phyloP scores from a whole-genome alignment of 169 alveolate genomes.

The Plasmodium malariae region DNA sequence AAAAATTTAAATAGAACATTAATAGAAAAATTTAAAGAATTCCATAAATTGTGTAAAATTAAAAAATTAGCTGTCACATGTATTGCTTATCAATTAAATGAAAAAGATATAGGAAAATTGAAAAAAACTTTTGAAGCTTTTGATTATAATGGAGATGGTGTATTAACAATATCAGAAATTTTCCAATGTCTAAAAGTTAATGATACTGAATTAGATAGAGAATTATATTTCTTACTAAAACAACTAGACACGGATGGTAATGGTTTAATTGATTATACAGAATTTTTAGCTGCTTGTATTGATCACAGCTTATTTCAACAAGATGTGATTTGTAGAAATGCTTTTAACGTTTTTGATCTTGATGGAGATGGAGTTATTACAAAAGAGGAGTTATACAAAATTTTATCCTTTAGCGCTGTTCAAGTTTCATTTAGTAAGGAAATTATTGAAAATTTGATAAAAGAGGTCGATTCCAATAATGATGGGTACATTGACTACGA shows the following conservation, averaged over 20 bases:
- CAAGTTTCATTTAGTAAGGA: constrained; percentile 77
- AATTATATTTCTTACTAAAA: constrained; percentile 81
- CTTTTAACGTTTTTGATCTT: constrained; percentile 93
- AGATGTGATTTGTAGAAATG: constrained; percentile 91
- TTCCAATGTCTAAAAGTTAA: constrained; percentile 80
- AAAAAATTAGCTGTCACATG: constrained; percentile 95
- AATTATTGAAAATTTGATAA: constrained; percentile 57
- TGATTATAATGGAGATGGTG: constrained; percentile 95
- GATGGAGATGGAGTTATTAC: constrained; percentile 93
- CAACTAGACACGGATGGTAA: constrained; percentile 92
- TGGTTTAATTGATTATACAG: constrained; percentile 95
- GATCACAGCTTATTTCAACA: constrained; percentile 90
- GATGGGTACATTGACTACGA: constrained; percentile 85
- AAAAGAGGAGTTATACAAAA: constrained; percentile 85
- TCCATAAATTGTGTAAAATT: constrained; percentile 90
- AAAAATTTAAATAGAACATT: constrained; percentile 79
- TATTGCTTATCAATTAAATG: constrained; percentile 93
- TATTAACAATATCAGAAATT: constrained; percentile 83
- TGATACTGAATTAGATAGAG: constrained; percentile 82
- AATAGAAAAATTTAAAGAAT: constrained; percentile 89
- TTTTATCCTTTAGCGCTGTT: constrained; percentile 33
- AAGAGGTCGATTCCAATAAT: constrained; percentile 83
- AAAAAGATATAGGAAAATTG: constrained; percentile 91
- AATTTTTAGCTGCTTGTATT: constrained; percentile 95
- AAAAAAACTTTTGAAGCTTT: constrained; percentile 91